Evolutionary conservation across 1,139 yeast species (phyloP).

Genomic region (Zhuliangozyma parablackwelliae): DNA sequence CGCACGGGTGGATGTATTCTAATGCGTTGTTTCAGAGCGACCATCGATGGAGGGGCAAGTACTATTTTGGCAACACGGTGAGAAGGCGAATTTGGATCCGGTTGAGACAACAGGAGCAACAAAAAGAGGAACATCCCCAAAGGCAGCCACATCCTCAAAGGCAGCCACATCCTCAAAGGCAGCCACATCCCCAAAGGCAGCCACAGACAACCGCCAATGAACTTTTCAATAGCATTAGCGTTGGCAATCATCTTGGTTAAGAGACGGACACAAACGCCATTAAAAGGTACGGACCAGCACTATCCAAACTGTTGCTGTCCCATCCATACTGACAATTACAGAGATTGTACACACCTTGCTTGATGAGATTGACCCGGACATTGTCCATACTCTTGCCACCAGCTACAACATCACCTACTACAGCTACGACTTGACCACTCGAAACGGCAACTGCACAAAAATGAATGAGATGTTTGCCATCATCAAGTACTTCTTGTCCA

Average conservation of each 20-base stretch:
- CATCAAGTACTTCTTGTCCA: constrained; percentile 7
- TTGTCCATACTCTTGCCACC: constrained; percentile 2
- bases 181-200: neutral
- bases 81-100: constrained; percentile 62
- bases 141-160: neutral
- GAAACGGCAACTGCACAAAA: constrained; percentile 1
- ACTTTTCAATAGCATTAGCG: constrained; percentile 10
- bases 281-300: neutral
- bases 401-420: constrained; percentile 7
- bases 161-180: constrained; percentile 1
- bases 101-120: no score
- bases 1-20: constrained; percentile 74
- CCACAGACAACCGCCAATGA: neutral
- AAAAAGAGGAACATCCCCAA: no score
- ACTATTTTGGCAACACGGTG: constrained; percentile 51
- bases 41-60: constrained; percentile 56
- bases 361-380: constrained; percentile 7
- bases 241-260: constrained; percentile 9
- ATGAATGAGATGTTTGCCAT: constrained; percentile 1
- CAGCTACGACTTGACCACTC: constrained; percentile 2
- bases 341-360: constrained; percentile 3
- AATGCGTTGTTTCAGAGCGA: constrained; percentile 39
- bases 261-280: neutral
- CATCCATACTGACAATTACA: neutral
- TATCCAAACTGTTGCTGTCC: neutral